These are phyloP conservation scores for Tranzscheliella williamsii DNA, from an alignment of 1,284 basidiomycete species.

Conservation along the genomic window DNA sequence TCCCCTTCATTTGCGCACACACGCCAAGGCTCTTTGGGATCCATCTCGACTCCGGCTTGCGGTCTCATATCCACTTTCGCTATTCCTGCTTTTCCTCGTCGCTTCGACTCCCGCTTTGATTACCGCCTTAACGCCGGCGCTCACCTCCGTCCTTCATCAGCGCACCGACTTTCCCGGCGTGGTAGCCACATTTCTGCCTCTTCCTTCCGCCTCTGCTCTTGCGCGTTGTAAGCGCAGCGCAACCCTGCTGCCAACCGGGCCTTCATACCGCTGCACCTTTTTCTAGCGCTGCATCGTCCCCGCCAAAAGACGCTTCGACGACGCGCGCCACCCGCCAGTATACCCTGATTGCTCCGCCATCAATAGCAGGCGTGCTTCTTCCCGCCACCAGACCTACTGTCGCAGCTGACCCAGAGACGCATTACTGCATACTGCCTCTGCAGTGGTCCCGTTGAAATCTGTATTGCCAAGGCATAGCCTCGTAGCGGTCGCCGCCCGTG, in stretches of 20 bases:
- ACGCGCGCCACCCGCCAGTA: no score
- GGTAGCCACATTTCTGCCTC: background rate
- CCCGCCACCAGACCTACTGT: no score
- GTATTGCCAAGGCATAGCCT: background rate
- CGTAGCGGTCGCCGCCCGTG: background rate
- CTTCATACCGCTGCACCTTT: background rate
- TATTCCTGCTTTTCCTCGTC: slow-evolving; percentile 10
- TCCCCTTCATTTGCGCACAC: no score
- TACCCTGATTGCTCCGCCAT: no score
- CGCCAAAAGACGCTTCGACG: no score
- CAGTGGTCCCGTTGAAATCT: background rate
- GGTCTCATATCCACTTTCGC: background rate
- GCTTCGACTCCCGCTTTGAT: background rate
- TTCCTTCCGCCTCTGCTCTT: background rate
- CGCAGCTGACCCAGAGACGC: no score
- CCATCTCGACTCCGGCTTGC: background rate
- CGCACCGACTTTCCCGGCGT: no score
- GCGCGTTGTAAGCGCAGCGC: background rate
- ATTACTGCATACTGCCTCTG: no score
- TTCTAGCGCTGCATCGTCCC: no score
- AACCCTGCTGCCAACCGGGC: background rate
- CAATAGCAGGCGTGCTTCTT: no score
- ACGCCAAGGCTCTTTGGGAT: no score
- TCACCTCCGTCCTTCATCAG: background rate
- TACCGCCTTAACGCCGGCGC: background rate